Percentiles rank a stretch among this genome's conserved stretches.
Conservation (phyloP, 228 moss, liverwort and hornwort species). For the Sphagnum fallax region DNA sequence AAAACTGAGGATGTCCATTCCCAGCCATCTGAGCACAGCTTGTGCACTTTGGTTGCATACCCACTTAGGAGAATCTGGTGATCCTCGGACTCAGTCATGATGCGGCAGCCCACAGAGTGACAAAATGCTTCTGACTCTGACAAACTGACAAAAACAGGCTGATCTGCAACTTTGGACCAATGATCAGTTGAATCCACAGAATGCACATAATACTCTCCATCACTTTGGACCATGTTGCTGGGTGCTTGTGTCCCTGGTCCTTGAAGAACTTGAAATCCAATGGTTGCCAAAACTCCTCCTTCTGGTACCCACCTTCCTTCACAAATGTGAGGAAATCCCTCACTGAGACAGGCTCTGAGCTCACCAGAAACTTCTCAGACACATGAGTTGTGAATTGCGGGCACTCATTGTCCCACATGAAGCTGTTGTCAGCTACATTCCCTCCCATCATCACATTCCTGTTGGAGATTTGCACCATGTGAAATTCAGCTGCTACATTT, state of each 20-base stretch:
- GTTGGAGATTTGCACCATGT: not conserved
- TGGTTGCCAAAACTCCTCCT: too few relatives aligned
- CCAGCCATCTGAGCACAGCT: constrained; percentile 26
- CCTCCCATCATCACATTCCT: constrained; percentile 21
- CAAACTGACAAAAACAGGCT: constrained; percentile 34
- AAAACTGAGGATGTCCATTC: constrained; percentile 36
- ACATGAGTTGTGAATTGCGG: too few relatives aligned
- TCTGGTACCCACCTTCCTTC: too few relatives aligned
- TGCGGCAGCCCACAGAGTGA: constrained; percentile 22
- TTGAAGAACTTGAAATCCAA: too few relatives aligned
- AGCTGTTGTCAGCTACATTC: constrained; percentile 9
- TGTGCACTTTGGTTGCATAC: constrained; percentile 3
- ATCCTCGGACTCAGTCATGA: constrained; percentile 35
- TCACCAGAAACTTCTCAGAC: too few relatives aligned
- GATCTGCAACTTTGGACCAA: constrained; percentile 26
- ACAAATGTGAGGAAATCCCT: too few relatives aligned
- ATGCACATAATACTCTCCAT: constrained; percentile 26
- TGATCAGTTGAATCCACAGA: constrained; percentile 20
- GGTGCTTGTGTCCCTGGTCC: constrained; percentile 18
- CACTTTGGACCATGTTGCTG: constrained; percentile 30
- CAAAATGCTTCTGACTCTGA: constrained; percentile 37
- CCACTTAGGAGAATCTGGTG: constrained; percentile 25
- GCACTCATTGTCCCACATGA: too few relatives aligned
- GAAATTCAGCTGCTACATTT: not conserved
- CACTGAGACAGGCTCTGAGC: too few relatives aligned